These are phyloP conservation scores for Elongisporangium undulatum DNA, from an alignment of 352 stramenopile genomes.

Conservation along the genomic window DNA sequence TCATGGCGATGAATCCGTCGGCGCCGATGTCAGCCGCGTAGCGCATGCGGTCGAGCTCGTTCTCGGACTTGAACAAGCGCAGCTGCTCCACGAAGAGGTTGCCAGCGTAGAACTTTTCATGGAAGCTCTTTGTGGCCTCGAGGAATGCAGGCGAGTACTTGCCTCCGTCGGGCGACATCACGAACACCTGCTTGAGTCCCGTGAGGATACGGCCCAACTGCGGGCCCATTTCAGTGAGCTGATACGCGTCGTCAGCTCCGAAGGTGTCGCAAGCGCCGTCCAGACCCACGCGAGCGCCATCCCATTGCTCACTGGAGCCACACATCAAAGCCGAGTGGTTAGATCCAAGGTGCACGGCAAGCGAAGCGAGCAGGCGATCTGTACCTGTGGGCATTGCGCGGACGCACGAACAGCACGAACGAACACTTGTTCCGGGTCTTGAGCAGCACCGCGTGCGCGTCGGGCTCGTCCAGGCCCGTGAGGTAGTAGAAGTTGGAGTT, in stretches of 20 bases:
- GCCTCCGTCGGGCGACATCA: conserved; percentile 54
- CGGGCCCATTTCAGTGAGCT: conserved; percentile 50
- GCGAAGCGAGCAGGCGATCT: not conserved
- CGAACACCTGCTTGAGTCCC: conserved; percentile 59
- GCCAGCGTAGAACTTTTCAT: conserved; percentile 68
- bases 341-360: not conserved
- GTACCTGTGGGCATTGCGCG: conserved; percentile 69
- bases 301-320: conserved; percentile 67
- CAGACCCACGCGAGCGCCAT: conserved; percentile 62
- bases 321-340: not conserved
- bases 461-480: conserved; percentile 74
- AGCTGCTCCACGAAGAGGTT: conserved; percentile 75
- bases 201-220: conserved; percentile 53
- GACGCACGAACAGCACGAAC: conserved; percentile 76
- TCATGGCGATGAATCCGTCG: conserved; percentile 74
- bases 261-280: conserved; percentile 55
- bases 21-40: conserved; percentile 63
- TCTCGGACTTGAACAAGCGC: conserved; percentile 66
- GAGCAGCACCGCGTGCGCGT: conserved; percentile 69
- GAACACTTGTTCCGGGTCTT: conserved; percentile 58
- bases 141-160: conserved; percentile 54
- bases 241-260: conserved; percentile 61
- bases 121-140: conserved; percentile 49
- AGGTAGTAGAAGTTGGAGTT: conserved; percentile 86
- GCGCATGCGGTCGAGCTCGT: conserved; percentile 72